Evolutionary conservation across 2,329 filamentous ascomycete species (phyloP).

Genomic region (Elsinoe necatrix): DNA sequence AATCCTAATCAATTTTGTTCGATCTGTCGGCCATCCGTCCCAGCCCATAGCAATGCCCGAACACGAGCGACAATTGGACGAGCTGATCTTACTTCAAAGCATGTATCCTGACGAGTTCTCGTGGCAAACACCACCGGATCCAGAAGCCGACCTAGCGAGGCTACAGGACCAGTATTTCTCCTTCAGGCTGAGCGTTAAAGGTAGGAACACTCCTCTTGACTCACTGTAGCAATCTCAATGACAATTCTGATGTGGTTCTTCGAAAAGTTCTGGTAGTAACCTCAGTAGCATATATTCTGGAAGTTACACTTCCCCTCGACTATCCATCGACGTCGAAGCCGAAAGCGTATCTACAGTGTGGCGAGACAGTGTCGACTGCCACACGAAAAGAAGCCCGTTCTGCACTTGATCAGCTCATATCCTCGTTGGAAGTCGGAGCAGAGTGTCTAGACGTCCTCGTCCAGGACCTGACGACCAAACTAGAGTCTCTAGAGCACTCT

Average conservation of each 20-base stretch:
- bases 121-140: slow-evolving; percentile 15
- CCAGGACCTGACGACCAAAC: slow-evolving; percentile 1
- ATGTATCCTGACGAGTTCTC: slow-evolving; percentile 21
- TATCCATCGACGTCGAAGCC: slow-evolving; percentile 17
- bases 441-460: slow-evolving; percentile 18
- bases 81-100: slow-evolving; percentile 18
- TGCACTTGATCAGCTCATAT: slow-evolving; percentile 5
- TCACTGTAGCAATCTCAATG: no score
- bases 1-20: no score
- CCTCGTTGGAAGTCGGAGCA: slow-evolving; percentile 8
- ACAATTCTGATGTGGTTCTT: no score
- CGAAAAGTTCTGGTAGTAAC: slow-evolving; percentile 13
- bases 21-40: no score
- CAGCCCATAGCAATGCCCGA: neutral
- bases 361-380: slow-evolving; percentile 12
- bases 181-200: slow-evolving; percentile 15
- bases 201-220: no score
- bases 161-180: slow-evolving; percentile 10
- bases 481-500: neutral
- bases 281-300: slow-evolving; percentile 17
- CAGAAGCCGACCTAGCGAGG: slow-evolving; percentile 1
- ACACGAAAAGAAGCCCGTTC: slow-evolving; percentile 17
- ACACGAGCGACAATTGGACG: slow-evolving; percentile 16
- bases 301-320: slow-evolving; percentile 16
- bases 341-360: slow-evolving; percentile 17